Evolutionary conservation across 164 flowering plant genomes (phyloP), one percentile per base, ranked within the genome.

Genomic region (Chloranthus sessilifolius): DNA sequence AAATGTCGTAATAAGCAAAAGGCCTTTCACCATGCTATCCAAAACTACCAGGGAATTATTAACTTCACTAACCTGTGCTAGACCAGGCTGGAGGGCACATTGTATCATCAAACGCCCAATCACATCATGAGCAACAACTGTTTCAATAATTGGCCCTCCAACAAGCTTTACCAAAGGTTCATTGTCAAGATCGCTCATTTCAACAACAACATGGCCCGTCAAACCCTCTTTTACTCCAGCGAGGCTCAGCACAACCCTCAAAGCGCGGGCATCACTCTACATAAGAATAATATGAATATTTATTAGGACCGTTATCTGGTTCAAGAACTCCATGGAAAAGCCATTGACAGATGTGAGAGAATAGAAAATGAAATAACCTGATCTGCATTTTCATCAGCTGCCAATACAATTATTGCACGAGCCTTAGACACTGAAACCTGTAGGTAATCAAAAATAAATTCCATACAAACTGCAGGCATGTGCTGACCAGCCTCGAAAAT

Each of bases 51-150:
- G 14, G 17, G 26, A 17, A 48, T 19, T 29, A 15, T 14, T 5
- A 28, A 21, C 29, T 35, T 8, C 17, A 58, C 47, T 56, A 46
- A 90, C 97, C 95, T 90, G 95, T 42, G 95, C 97, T 61, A 90
- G 87, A 28, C 97, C 95, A 55, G 97, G 95, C 63, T 90, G 97
- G 27, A 90, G 77, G 60, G 97, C 97, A 78, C 95, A 86, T 47
- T 90, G 97, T 60, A 90, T 90, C 97, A 90, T 90, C 66, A 90
- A 66, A 26, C 94, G 83, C 28, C 97, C 97, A 63, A 90, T 90
- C 64, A 90, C 97, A 73, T 90, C 97, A 74, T 86, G 97, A n/a
- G 97, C 95, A 58, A 86, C 97, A 62, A 90, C 95, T 31, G 94
- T 90, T 71, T 90, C 97, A 55, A 86, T 75, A 34, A 80, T 78